Evolutionary conservation across 352 stramenopile species (phyloP), one percentile per base, ranked within the genome.

Genomic region (Pythium periplocum): DNA sequence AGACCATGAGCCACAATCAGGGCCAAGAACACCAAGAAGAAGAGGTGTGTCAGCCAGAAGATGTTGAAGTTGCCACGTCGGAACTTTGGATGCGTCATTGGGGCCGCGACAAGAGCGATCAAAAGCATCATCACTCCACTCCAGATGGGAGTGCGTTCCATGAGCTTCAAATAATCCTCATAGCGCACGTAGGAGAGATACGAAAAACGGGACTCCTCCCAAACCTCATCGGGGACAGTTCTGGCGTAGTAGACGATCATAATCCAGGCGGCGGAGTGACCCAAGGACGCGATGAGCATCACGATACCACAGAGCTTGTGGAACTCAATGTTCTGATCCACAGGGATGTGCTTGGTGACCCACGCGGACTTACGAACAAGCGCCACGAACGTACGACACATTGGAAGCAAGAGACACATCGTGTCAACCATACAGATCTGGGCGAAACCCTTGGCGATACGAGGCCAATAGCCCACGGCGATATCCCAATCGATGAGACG

Each of bases 251-350:
- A 60, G 12, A 88, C 64, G 43, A 87, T 83, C 11, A 79, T 63
- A 4, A 84, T 35, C 73, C 76, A 86, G 11, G 71, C 72, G 2
- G 51, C 53, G 1, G 73, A 74, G 66, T 89, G 79, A 1, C 66
- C 73, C 11, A 88, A 43, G 2, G 72, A 73, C 4, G 79, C 75
- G 7, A 87, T 48, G 45, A 90, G 52, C 56, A 87, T 61, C n/a
- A 90, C 72, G n/a, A 82, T 55, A 17, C 80, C 80, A n/a, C 72
- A 81, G 61, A 90, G 70, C 62, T 86, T 87, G 64, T 86, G 77
- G 46, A 88, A 90, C 48, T 80, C 71, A 34, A 87, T 80, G 54
- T 86, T 61, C 36, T 80, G 57, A 53, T 88, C 80, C 35, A 90
- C 59, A 3, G 81, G 82, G 4, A 90, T 54, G 32, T 80, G 57